These are phyloP conservation scores for Phycomyces blakesleeanus DNA, from an alignment of 192 early-diverging fungal species.

Conservation along the genomic window DNA sequence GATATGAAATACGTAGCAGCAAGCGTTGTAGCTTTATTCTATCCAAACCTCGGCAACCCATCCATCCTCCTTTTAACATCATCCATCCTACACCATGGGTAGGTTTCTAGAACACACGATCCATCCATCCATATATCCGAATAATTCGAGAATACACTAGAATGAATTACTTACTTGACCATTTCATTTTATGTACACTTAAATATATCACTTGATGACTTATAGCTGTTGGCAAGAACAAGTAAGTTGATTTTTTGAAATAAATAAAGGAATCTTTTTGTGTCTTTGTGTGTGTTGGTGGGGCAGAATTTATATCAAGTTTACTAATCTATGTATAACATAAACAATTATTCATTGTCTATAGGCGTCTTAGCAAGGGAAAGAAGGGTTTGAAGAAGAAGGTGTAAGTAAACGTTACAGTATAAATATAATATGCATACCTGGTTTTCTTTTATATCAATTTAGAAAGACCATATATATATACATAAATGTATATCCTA, in stretches of 20 bases:
- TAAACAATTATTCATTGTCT: too few relatives aligned
- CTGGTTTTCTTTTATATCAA: neutral
- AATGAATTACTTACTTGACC: slow-evolving; percentile 1
- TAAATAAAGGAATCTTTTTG: too few relatives aligned
- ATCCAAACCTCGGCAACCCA: neutral
- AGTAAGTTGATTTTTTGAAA: slow-evolving; percentile 39
- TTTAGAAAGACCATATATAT: too few relatives aligned
- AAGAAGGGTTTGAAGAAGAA: slow-evolving; percentile 86
- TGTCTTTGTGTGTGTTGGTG: too few relatives aligned
- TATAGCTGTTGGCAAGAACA: slow-evolving; percentile 64
- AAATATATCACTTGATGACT: too few relatives aligned
- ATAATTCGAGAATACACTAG: neutral
- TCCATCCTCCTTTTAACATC: slow-evolving; percentile 14
- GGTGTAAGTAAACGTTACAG: slow-evolving; percentile 54
- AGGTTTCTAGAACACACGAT: slow-evolving; percentile 1
- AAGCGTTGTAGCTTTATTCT: neutral
- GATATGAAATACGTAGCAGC: neutral
- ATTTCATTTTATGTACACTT: neutral
- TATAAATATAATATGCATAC: too few relatives aligned
- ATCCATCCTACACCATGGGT: slow-evolving; percentile 18
- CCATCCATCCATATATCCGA: slow-evolving; percentile 15
- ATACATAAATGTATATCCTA: too few relatives aligned
- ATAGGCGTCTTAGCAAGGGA: slow-evolving; percentile 72
- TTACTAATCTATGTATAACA: too few relatives aligned
- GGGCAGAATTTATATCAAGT: too few relatives aligned